These are phyloP conservation scores for Phlebiopsis gigantea DNA, from an alignment of 768 basidiomycete genomes.

Conservation along the genomic window DNA sequence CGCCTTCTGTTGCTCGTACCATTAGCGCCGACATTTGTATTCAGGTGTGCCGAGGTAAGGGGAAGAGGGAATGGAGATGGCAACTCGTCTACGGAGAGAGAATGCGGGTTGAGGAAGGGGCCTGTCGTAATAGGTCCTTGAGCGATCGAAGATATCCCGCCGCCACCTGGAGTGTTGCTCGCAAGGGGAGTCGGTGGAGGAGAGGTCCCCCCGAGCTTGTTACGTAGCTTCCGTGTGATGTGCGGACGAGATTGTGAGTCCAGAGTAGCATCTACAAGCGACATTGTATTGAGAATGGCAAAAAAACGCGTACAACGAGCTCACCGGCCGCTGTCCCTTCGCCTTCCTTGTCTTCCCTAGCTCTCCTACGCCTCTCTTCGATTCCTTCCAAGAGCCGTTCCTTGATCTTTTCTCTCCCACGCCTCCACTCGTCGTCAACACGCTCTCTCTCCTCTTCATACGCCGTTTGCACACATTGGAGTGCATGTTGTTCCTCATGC, in stretches of 20 bases:
- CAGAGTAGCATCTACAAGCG: constrained; percentile 55
- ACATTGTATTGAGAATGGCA: neutral
- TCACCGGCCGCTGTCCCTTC: constrained; percentile 71
- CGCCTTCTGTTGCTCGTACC: constrained; percentile 29
- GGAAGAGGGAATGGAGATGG: constrained; percentile 81
- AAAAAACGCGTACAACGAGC: constrained; percentile 19
- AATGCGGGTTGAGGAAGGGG: constrained; percentile 76
- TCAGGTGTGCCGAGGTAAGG: constrained; percentile 51
- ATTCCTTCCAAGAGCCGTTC: constrained; percentile 80
- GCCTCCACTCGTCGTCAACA: constrained; percentile 80
- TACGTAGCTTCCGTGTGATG: constrained; percentile 79
- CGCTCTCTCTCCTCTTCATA: constrained; percentile 74
- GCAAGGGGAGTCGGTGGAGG: constrained; percentile 72
- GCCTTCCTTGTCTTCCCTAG: constrained; percentile 85
- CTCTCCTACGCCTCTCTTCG: constrained; percentile 72
- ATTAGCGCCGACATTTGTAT: constrained; percentile 20
- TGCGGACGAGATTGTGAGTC: constrained; percentile 76
- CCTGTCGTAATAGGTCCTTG: constrained; percentile 61
- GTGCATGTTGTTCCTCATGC: constrained; percentile 62
- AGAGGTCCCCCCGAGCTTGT: constrained; percentile 65
- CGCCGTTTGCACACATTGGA: constrained; percentile 61
- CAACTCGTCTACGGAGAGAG: constrained; percentile 80
- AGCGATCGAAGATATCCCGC: constrained; percentile 28
- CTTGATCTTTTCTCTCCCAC: constrained; percentile 67
- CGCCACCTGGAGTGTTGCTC: constrained; percentile 28